Conservation (phyloP, 1,284 basidiomycete genomes). For the Ustilago shanxiensis region DNA sequence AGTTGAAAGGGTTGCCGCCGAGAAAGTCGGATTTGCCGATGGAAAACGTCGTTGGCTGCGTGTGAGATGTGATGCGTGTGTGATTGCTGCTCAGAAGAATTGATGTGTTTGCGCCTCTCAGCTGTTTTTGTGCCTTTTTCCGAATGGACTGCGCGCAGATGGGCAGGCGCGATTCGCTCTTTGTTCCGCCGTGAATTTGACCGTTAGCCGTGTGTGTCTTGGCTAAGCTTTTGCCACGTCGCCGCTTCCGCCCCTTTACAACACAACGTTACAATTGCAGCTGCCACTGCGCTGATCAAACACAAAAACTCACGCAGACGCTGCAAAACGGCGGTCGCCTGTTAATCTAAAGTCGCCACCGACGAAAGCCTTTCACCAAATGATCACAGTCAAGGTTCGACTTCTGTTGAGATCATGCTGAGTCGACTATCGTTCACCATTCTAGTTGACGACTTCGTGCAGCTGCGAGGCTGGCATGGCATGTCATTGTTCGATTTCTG, state of each 20-base stretch:
- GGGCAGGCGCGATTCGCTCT: neutral
- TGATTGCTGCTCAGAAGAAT: conserved; percentile 2
- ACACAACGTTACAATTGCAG: neutral
- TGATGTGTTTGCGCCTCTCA: neutral
- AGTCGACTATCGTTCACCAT: neutral
- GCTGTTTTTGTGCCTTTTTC: conserved; percentile 3
- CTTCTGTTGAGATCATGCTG: neutral
- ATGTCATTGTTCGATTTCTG: neutral
- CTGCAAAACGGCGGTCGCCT: conserved; percentile 4
- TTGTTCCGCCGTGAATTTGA: neutral
- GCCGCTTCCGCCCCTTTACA: neutral
- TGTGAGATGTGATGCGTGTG: conserved; percentile 1
- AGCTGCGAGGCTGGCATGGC: neutral
- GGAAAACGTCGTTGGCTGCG: neutral
- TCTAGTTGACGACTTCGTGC: neutral
- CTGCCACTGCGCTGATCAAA: neutral
- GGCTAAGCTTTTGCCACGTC: conserved; percentile 11
- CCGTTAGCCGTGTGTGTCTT: conserved; percentile 5
- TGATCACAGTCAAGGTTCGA: neutral
- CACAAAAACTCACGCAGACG: neutral
- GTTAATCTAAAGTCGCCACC: neutral
- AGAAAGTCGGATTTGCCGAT: conserved; percentile 6
- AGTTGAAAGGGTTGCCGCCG: conserved; percentile 2
- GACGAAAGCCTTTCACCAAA: neutral
- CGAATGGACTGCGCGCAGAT: neutral